A percentile compares a stretch with the other conserved stretches of the same genome.
phyloP scores from a whole-genome alignment of 257 asterid genomes.

The Solanum chaucha region DNA sequence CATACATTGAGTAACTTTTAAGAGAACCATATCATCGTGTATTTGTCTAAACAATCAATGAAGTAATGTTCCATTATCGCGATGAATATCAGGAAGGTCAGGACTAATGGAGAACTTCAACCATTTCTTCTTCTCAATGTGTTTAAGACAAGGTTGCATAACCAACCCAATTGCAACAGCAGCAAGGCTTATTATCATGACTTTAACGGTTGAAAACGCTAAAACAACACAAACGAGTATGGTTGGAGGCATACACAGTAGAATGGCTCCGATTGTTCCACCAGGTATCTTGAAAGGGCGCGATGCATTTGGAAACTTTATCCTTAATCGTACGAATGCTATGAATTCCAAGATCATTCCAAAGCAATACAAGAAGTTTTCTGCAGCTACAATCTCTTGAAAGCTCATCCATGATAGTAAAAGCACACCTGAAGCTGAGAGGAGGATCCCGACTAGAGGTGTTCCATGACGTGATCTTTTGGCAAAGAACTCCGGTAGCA shows the following conservation, averaged over 20 bases:
- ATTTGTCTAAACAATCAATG: not conserved
- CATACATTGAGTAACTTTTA: not conserved
- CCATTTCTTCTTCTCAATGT: constrained; percentile 45
- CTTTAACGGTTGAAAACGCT: constrained; percentile 36
- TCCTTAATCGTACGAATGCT: constrained; percentile 44
- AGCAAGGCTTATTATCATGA: constrained; percentile 30
- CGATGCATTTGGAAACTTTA: constrained; percentile 30
- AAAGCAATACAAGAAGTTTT: constrained; percentile 55
- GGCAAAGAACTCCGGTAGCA: constrained; percentile 50
- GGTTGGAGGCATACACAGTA: constrained; percentile 49
- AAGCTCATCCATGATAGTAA: constrained; percentile 62
- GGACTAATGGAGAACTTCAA: constrained; percentile 35
- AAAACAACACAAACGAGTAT: constrained; percentile 33
- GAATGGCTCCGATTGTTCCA: constrained; percentile 40
- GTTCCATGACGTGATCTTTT: constrained; percentile 57
- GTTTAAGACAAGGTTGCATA: constrained; percentile 41
- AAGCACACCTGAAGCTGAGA: constrained; percentile 57
- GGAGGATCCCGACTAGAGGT: constrained; percentile 48
- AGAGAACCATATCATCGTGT: not conserved
- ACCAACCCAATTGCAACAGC: constrained; percentile 40
- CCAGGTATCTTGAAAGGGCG: constrained; percentile 62
- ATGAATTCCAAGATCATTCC: constrained; percentile 56
- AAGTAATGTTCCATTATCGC: not conserved
- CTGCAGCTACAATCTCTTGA: constrained; percentile 64
- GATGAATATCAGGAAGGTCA: constrained; percentile 41